Base-by-base conservation (phyloP, 352 stramenopile genomes). In the Phytophthora citrophthora region DNA sequence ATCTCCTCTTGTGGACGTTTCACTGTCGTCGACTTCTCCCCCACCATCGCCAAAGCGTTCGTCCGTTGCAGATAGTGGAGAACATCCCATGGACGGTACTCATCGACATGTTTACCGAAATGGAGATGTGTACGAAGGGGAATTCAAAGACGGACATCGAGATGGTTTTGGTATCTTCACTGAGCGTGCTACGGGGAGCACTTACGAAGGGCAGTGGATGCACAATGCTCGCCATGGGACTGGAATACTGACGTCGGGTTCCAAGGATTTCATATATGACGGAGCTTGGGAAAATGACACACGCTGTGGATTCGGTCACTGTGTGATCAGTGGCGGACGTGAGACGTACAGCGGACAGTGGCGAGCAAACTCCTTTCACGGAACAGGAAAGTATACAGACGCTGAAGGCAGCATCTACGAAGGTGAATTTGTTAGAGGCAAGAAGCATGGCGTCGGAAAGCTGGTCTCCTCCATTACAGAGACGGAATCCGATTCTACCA, bases 261-360 rank as follows among this genome's bases (percentile, higher is more conserved):
- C 79, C 18, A 88, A 89, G 40, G 81, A 91, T 50, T 95, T 93
- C 49, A 86, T 95, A 49, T 95, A 91, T 61, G 86, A 95, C 45
- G 86, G 86, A n/a, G 56, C 75, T 11, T 95, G 86, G 86, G 65
- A 76, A 2, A 54, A 76, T 11, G 79, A 90, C 23, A 48, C 79
- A n/a, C 83, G 86, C 4, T 71, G 51, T 23, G 86, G 86, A 2
- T 87, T 89, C 31, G 86, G 86, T 16, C 80, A 91, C 54, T 95
- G 86, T 36, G 80, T 92, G 45, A 89, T 95, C 41, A 79, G 85
- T 11, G 79, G 77, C 11, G 83, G 81, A 18, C 59, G 65, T 15
- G 85, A 93, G 64, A 90, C 81, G 10, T 93, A 91, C 56, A 92
- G 74, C 20, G 89, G 89, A 0, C 41, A 88, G 23, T 96, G 89